Conservation (phyloP, 441 rosid species). For the Kokia cookei region DNA sequence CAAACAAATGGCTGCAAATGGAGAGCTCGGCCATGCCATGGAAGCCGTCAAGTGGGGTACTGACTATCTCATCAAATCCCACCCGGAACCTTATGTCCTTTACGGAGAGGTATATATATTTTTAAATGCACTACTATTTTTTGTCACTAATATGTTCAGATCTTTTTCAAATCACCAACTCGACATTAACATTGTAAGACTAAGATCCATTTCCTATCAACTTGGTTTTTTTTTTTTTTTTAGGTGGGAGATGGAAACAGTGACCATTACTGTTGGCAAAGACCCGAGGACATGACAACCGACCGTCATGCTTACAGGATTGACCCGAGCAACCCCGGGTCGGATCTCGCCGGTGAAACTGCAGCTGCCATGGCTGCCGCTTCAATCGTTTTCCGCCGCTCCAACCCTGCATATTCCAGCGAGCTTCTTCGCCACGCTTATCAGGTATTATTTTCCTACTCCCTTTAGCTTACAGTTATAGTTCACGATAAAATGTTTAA, state of each 20-base stretch:
- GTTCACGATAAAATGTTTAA: background rate
- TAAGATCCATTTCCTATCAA: background rate
- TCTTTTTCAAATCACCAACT: background rate
- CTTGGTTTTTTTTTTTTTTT: background rate
- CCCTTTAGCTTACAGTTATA: background rate
- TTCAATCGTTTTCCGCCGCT: conserved; percentile 31
- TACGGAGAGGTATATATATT: conserved; percentile 30
- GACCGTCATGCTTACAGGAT: conserved; percentile 27
- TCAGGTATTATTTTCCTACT: conserved; percentile 17
- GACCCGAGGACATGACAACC: conserved; percentile 49
- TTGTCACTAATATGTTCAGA: background rate
- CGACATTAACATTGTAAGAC: background rate
- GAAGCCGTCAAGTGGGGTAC: conserved; percentile 45
- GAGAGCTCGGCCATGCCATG: conserved; percentile 32
- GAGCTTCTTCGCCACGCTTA: conserved; percentile 31
- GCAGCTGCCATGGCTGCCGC: conserved; percentile 44
- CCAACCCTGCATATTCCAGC: conserved; percentile 27
- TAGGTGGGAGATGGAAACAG: conserved; percentile 45
- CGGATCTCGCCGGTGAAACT: conserved; percentile 48
- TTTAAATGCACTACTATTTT: background rate
- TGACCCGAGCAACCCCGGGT: conserved; percentile 34
- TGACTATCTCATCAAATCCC: conserved; percentile 39
- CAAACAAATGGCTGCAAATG: conserved; percentile 20
- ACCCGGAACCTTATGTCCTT: conserved; percentile 32
- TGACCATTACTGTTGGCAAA: conserved; percentile 44